Base-by-base conservation (phyloP, 2,329 filamentous ascomycete species). In the Fusarium camptoceras region DNA sequence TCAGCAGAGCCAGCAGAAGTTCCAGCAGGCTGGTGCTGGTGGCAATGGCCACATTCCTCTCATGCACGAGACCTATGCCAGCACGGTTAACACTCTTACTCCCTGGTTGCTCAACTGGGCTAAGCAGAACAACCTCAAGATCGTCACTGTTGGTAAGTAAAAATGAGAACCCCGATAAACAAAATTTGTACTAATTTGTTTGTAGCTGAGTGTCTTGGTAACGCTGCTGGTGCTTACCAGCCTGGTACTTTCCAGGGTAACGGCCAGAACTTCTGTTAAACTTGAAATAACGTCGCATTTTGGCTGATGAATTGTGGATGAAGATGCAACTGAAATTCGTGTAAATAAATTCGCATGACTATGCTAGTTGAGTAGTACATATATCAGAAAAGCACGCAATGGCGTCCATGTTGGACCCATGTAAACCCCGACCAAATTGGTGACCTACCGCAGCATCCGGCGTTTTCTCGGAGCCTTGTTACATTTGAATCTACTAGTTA, bases 11-110 rank as follows among this genome's bases (percentile, higher is more conserved):
- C 81, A 89, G 80, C 78, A 85, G 71, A 82, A 81, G 70, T 89
- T 90, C 78, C 74, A 78, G 64, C 74, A 76, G 41, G 82, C 81
- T 5, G 82, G 83, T 16, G 75, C 84, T 6, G 57, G 73, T 8
- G 83, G 81, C 14, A 81, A 81, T 31, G 83, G 83, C 16, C 88
- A 87, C 75, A 85, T 91, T 59, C 82, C 84, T 25, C 85, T 90
- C 70, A 87, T 86, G 80, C 86, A 88, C 73, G 86, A 87, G 81
- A 84, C 83, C 3, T 86, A 87, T 66, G 76, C 81, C 27, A 77
- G 78, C 31, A 87, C 85, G 2, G 85, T 85, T 14, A 79, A 81
- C 24, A 81, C 81, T 7, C 76, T 88, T 27, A 85, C 84, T 6
- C 81, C 80, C 14, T 86, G 83, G 79, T 73, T 87, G 64, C 81